These are phyloP conservation scores for Coleophoma crateriformis DNA, from an alignment of 2,329 filamentous ascomycete species.

Conservation along the genomic window DNA sequence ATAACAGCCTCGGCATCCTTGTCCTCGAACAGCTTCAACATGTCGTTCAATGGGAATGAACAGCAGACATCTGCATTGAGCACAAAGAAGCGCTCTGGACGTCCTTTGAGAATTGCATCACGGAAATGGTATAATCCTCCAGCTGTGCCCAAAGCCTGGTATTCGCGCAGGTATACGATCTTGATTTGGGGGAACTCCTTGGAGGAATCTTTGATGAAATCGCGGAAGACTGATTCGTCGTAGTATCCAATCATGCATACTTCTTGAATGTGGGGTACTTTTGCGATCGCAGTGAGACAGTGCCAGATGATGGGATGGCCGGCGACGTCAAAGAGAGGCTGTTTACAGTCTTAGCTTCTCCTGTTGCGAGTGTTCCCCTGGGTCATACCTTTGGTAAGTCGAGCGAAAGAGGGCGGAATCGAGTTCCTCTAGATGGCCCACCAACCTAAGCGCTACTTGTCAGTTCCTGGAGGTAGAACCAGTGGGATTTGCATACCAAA, in stretches of 20 bases:
- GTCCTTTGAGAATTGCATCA: constrained; percentile 94
- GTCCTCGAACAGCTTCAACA: constrained; percentile 91
- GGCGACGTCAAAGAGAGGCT: constrained; percentile 97
- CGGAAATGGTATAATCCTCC: constrained; percentile 98
- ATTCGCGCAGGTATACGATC: constrained; percentile 95
- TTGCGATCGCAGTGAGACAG: constrained; percentile 86
- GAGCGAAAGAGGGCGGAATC: constrained; percentile 90
- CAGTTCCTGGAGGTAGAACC: constrained; percentile 9
- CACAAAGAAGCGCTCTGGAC: constrained; percentile 92
- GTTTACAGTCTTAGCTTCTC: constrained; percentile 7
- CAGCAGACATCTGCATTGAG: constrained; percentile 98
- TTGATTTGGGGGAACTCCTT: constrained; percentile 81
- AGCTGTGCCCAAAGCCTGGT: constrained; percentile 91
- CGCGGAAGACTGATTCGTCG: constrained; percentile 92
- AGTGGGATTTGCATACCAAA: constrained; percentile 53
- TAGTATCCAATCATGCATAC: constrained; percentile 99
- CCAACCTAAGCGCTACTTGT: constrained; percentile 61
- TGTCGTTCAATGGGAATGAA: constrained; percentile 91
- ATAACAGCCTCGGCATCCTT: constrained; percentile 97
- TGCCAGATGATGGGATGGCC: constrained; percentile 98
- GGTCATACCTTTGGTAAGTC: constrained; percentile 82
- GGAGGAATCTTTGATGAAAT: constrained; percentile 91
- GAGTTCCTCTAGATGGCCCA: constrained; percentile 89
- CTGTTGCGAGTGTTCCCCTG: constrained; percentile 10
- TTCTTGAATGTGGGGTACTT: constrained; percentile 88